Percentiles rank a stretch among this genome's conserved stretches.
Conservation (phyloP, 495 filamentous ascomycete genomes). For the Neurospora sp. region DNA sequence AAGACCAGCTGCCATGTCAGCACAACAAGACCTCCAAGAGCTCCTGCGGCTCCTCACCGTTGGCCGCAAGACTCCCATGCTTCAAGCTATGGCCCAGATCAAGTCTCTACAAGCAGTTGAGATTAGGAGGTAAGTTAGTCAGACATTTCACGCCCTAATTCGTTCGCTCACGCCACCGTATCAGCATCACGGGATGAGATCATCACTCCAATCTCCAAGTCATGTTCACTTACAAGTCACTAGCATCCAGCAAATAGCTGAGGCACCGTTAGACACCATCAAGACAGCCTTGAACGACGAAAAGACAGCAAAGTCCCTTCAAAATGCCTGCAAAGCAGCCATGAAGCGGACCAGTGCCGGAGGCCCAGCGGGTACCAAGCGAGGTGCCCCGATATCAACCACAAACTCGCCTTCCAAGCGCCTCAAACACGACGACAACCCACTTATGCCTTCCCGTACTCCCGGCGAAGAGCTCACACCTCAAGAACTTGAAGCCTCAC, state of each 20-base stretch:
- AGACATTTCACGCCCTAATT: not conserved
- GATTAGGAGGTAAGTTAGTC: conserved; percentile 44
- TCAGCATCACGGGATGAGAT: not conserved
- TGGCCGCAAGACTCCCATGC: conserved; percentile 58
- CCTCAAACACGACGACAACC: conserved; percentile 23
- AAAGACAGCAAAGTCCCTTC: conserved; percentile 58
- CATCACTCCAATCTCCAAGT: not conserved
- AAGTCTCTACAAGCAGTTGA: conserved; percentile 54
- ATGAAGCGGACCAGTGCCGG: conserved; percentile 29
- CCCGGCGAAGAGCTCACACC: conserved; percentile 38
- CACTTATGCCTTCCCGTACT: conserved; percentile 13
- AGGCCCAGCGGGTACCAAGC: conserved; percentile 21
- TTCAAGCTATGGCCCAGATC: conserved; percentile 57
- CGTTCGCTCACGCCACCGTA: not conserved
- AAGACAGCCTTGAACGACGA: conserved; percentile 54
- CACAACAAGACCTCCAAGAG: conserved; percentile 52
- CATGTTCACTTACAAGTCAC: not conserved
- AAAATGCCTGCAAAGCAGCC: conserved; percentile 56
- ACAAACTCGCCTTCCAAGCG: conserved; percentile 28
- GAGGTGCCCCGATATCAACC: conserved; percentile 14
- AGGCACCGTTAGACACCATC: conserved; percentile 42
- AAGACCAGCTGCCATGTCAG: conserved; percentile 26
- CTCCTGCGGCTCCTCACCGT: conserved; percentile 70
- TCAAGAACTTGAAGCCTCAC: conserved; percentile 51
- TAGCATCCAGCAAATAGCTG: conserved; percentile 54